These are phyloP conservation scores for Jatropha curcas DNA, from an alignment of 345 rosid species.

Conservation along the genomic window DNA sequence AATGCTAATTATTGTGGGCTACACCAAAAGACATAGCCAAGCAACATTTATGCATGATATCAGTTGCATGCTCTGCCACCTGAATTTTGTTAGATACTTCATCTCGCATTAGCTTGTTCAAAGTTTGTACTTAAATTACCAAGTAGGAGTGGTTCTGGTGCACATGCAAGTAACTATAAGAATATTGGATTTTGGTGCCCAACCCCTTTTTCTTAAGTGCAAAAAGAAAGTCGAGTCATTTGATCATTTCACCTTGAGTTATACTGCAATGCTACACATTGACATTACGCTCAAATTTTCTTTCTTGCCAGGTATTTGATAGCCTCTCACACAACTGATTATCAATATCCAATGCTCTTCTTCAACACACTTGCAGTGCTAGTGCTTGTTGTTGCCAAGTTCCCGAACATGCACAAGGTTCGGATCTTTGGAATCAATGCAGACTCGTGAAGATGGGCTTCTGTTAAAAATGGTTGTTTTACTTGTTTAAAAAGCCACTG, in stretches of 20 bases:
- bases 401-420: conserved; percentile 99
- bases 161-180: neutral
- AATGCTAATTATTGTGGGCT: neutral
- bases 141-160: neutral
- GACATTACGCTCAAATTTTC: neutral
- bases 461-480: conserved; percentile 7
- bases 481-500: conserved; percentile 7
- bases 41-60: neutral
- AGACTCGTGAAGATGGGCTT: conserved; percentile 46
- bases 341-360: conserved; percentile 88
- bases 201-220: too few species aligned
- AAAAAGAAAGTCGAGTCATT: too few species aligned
- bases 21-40: neutral
- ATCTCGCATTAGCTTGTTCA: neutral
- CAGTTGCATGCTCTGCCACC: neutral
- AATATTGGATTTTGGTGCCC: too few species aligned
- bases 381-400: conserved; percentile 92
- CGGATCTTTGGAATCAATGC: conserved; percentile 97
- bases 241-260: neutral
- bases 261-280: neutral
- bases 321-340: conserved; percentile 96
- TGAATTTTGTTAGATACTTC: neutral
- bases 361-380: conserved; percentile 83
- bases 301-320: conserved; percentile 70
- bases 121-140: neutral